Evolutionary conservation across 163 green algal species (phyloP).

Genomic region (Scenedesmus sp.): DNA sequence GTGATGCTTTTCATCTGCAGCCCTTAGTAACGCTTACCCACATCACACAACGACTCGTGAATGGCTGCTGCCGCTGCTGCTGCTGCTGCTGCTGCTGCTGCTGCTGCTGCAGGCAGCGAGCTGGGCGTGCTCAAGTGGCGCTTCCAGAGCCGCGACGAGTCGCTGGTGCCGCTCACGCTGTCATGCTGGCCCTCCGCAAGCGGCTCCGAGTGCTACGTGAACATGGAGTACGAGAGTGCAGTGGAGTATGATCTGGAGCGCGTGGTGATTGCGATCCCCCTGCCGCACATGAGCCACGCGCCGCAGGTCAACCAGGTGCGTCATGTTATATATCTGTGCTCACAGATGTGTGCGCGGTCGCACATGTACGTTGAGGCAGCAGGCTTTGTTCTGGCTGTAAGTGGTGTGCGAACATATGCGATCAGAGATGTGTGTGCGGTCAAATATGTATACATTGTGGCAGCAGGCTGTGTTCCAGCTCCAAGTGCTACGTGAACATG

Average conservation of each 20-base stretch:
- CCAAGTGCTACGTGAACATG: slow-evolving; percentile 98
- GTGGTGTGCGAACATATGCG: too few relatives aligned
- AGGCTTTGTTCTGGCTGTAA: too few relatives aligned
- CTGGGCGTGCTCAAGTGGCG: slow-evolving; percentile 99
- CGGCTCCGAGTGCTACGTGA: slow-evolving; percentile 94
- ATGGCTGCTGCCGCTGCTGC: background rate
- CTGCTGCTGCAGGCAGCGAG: slow-evolving; percentile 54
- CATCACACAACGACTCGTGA: too few relatives aligned
- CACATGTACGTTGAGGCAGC: too few relatives aligned
- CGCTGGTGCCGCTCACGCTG: slow-evolving; percentile 92
- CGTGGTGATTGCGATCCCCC: slow-evolving; percentile 94
- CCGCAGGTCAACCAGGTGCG: slow-evolving; percentile 90
- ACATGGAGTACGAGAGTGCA: slow-evolving; percentile 98
- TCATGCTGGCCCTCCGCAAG: slow-evolving; percentile 96
- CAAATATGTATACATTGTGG: too few relatives aligned
- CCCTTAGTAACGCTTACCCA: too few relatives aligned
- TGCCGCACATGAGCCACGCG: slow-evolving; percentile 74
- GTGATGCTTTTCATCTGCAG: too few relatives aligned
- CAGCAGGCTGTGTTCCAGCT: too few relatives aligned
- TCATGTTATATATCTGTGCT: background rate
- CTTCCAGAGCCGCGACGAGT: slow-evolving; percentile 89
- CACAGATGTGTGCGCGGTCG: too few relatives aligned
- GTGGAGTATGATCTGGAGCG: slow-evolving; percentile 90
- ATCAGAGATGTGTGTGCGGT: too few relatives aligned
- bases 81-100: background rate